Evolutionary conservation across 2,329 filamentous ascomycete species (phyloP).

Genomic region (Chaetomiaceae sp.): DNA sequence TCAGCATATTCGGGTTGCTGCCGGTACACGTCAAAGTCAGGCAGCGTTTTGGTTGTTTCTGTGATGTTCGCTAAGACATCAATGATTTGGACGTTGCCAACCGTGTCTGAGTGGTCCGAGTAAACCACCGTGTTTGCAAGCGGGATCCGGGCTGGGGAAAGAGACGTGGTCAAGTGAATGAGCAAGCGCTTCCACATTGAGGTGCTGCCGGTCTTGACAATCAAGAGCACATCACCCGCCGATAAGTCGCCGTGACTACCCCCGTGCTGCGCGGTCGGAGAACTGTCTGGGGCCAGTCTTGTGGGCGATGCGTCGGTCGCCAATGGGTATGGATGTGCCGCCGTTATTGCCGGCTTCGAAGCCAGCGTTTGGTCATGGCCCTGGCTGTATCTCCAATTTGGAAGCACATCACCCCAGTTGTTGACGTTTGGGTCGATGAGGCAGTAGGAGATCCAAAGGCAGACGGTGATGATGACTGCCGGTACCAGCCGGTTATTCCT

Average conservation of each 20-base stretch:
- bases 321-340: background rate
- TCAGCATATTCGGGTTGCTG: constrained; percentile 12
- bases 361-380: background rate
- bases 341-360: background rate
- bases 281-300: background rate
- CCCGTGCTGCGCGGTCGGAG: background rate
- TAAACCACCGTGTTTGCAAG: constrained; percentile 10
- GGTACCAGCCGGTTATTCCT: constrained; percentile 17
- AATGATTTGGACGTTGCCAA: constrained; percentile 11
- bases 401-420: background rate
- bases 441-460: constrained; percentile 7
- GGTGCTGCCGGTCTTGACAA: constrained; percentile 17
- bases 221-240: constrained; percentile 10
- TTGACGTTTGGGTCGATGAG: constrained; percentile 12
- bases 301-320: background rate
- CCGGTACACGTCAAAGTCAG: constrained; percentile 16
- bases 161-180: constrained; percentile 12
- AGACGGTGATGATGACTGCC: constrained; percentile 10
- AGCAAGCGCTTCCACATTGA: constrained; percentile 19
- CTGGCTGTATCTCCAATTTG: background rate
- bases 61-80: constrained; percentile 16
- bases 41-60: background rate
- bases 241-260: background rate
- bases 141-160: constrained; percentile 11
- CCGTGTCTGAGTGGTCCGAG: constrained; percentile 7